Conservation (phyloP, 192 early-diverging fungal genomes). For the Coemansia umbellata region DNA sequence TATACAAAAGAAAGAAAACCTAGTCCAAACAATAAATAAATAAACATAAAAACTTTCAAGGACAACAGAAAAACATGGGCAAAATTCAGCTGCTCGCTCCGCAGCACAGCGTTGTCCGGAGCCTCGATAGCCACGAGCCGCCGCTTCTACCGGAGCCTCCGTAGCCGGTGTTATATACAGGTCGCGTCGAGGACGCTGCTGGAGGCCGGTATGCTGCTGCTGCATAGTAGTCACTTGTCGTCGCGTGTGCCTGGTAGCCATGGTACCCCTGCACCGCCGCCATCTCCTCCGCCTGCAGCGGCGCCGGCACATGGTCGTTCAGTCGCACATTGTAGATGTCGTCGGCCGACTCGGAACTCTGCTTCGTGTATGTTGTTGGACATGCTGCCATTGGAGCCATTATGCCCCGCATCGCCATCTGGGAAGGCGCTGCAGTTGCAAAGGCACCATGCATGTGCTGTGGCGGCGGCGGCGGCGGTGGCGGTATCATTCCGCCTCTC, state of each 20-base stretch:
- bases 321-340: conserved; percentile 47
- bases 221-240: conserved; percentile 40
- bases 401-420: conserved; percentile 8
- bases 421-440: conserved; percentile 3
- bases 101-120: conserved; percentile 25
- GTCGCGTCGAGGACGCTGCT: conserved; percentile 10
- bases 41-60: conserved; percentile 2
- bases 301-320: conserved; percentile 42
- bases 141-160: background rate
- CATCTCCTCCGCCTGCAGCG: conserved; percentile 43
- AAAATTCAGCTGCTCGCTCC: conserved; percentile 6
- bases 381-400: conserved; percentile 11
- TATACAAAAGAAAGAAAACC: background rate
- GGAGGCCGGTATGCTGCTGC: conserved; percentile 41
- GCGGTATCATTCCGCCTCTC: background rate
- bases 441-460: no score
- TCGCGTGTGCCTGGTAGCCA: conserved; percentile 10
- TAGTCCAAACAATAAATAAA: conserved; percentile 2
- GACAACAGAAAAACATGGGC: background rate
- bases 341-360: conserved; percentile 11
- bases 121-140: conserved; percentile 16
- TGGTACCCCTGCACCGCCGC: conserved; percentile 30
- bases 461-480: conserved; percentile 21
- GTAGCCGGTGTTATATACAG: conserved; percentile 37
- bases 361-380: conserved; percentile 19